Evolutionary conservation across 2,329 filamentous ascomycete genomes (phyloP).

Genomic region (Triangularia setosa): DNA sequence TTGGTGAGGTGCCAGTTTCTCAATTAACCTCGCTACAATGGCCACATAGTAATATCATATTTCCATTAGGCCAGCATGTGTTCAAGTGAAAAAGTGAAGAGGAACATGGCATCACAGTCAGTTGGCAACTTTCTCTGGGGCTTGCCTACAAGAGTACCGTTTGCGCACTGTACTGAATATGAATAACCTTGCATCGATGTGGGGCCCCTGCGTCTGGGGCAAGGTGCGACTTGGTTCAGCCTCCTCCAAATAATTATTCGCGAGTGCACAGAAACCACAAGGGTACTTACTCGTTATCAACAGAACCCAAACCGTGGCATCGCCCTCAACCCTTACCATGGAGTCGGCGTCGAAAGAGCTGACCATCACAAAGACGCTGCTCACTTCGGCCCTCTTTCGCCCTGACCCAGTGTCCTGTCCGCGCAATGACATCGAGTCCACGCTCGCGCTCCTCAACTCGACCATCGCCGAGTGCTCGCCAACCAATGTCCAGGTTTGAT

Average conservation of each 20-base stretch:
- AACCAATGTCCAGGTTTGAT: slow-evolving; percentile 84
- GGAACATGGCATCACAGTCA: background rate
- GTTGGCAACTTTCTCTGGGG: background rate
- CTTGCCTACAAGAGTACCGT: background rate
- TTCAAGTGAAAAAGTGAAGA: background rate
- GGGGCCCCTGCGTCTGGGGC: background rate
- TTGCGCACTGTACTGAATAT: background rate
- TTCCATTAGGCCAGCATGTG: no score
- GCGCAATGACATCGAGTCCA: slow-evolving; percentile 65
- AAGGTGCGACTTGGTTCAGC: background rate
- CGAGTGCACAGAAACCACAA: background rate
- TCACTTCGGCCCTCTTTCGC: slow-evolving; percentile 69
- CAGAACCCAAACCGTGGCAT: background rate
- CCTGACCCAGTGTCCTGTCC: slow-evolving; percentile 67
- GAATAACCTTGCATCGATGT: background rate
- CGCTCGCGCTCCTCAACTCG: slow-evolving; percentile 63
- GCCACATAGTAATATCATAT: no score
- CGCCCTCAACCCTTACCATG: background rate
- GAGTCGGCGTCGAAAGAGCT: slow-evolving; percentile 64
- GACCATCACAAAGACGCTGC: slow-evolving; percentile 74
- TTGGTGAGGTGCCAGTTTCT: no score
- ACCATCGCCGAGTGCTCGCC: slow-evolving; percentile 69
- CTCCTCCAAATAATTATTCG: background rate
- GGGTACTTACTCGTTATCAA: background rate
- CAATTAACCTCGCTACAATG: no score